A percentile compares a stretch with the other conserved stretches of the same genome.
These are phyloP conservation scores for Fagopyrum esculentum DNA, from an alignment of 148 eudicot species.

Conservation along the genomic window DNA sequence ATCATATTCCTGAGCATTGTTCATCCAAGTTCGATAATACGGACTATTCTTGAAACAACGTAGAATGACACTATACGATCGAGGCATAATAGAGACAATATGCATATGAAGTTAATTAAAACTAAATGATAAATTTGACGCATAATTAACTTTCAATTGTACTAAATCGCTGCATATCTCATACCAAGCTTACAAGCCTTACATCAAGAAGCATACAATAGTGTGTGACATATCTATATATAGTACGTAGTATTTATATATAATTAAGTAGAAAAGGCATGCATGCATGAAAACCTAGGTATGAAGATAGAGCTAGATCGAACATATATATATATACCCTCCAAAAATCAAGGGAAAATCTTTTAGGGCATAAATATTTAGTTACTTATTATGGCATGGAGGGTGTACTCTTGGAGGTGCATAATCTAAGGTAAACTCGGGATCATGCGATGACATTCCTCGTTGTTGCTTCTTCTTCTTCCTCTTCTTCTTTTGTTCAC, in stretches of 20 bases:
- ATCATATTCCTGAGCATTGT: background rate
- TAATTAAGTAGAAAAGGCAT: background rate
- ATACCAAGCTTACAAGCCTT: background rate
- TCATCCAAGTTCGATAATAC: background rate
- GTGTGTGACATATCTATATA: background rate
- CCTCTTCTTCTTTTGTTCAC: background rate
- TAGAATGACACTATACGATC: too few species aligned
- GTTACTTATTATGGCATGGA: slow-evolving; percentile 6
- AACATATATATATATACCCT: slow-evolving; percentile 5
- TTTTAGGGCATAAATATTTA: background rate
- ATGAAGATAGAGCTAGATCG: background rate
- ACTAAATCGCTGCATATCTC: too few species aligned
- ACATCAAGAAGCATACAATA: background rate
- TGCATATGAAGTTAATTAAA: too few species aligned
- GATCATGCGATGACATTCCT: background rate
- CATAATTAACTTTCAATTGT: background rate
- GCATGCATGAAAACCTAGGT: background rate
- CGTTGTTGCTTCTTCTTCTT: slow-evolving; percentile 1
- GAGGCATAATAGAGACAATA: too few species aligned
- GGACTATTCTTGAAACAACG: too few species aligned
- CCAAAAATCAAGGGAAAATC: background rate
- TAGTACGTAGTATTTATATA: background rate
- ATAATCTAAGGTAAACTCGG: slow-evolving; percentile 9
- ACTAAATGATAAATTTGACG: too few species aligned
- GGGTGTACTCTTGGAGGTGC: slow-evolving; percentile 11